Conservation (phyloP, 345 rosid genomes). For the Euphorbia peplus region DNA sequence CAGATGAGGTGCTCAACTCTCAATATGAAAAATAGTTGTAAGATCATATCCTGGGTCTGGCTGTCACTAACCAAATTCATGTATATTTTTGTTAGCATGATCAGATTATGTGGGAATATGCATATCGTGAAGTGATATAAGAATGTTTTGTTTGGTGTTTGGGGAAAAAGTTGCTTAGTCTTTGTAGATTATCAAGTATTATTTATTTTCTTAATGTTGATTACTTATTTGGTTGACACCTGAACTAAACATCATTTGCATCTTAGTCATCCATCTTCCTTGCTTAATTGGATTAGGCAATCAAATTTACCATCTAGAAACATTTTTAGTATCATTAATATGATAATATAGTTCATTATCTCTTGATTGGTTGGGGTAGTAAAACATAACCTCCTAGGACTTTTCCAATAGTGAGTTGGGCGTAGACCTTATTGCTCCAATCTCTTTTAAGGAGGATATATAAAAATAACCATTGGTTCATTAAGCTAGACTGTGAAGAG, state of each 20-base stretch:
- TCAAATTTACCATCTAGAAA: neutral
- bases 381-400: no score
- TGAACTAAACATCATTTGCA: neutral
- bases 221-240: neutral
- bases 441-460: neutral
- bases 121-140: neutral
- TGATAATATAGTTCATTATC: no score
- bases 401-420: no score
- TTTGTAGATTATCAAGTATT: neutral
- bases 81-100: neutral
- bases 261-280: neutral
- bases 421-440: neutral
- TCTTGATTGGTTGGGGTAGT: no score
- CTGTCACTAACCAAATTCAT: neutral
- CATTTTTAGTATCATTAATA: neutral
- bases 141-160: neutral
- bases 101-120: neutral
- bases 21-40: no score
- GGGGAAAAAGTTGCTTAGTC: neutral
- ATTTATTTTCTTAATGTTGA: no score
- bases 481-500: neutral
- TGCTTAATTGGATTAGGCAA: neutral
- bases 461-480: neutral
- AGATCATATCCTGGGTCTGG: neutral
- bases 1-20: slow-evolving; percentile 58